A percentile compares a stretch with the other conserved stretches of the same genome.
phyloP scores from a whole-genome alignment of 208 protist genomes.

The Porcisia deanei region DNA sequence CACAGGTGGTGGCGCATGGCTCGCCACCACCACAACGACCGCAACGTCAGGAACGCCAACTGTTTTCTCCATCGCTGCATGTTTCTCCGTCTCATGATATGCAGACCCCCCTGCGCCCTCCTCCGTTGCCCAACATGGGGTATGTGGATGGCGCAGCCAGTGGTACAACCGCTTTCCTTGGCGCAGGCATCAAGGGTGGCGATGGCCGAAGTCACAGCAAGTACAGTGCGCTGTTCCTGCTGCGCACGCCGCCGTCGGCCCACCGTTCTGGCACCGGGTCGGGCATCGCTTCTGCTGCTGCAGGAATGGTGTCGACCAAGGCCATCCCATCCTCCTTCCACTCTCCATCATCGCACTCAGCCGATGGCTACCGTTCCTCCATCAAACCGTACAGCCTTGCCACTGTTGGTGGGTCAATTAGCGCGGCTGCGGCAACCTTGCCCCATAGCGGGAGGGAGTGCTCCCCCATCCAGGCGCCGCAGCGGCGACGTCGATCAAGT shows the following conservation, averaged over 20 bases:
- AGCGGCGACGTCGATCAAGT: conserved; percentile 22
- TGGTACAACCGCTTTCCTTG: not conserved
- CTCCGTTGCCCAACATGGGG: conserved; percentile 31
- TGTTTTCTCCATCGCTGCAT: not conserved
- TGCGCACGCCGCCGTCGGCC: conserved; percentile 26
- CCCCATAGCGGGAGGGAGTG: not conserved
- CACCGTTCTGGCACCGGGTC: not conserved
- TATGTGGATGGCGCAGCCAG: not conserved
- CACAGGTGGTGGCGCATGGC: not conserved
- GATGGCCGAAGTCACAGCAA: conserved; percentile 20
- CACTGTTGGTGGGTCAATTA: not conserved
- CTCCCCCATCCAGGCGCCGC: not conserved
- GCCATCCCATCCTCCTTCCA: not conserved
- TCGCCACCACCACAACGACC: not conserved
- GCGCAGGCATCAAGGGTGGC: not conserved
- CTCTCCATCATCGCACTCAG: conserved; percentile 20
- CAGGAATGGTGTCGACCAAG: not conserved
- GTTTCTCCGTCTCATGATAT: conserved; percentile 6
- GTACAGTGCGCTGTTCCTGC: conserved; percentile 21
- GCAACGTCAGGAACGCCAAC: conserved; percentile 1
- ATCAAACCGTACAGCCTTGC: conserved; percentile 14
- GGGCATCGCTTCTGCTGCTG: not conserved
- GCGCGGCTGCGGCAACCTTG: not conserved
- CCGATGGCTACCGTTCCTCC: conserved; percentile 24
- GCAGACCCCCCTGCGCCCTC: conserved; percentile 18